Conservation (phyloP, 2,329 filamentous ascomycete species). For the Aspergillus unguis region DNA sequence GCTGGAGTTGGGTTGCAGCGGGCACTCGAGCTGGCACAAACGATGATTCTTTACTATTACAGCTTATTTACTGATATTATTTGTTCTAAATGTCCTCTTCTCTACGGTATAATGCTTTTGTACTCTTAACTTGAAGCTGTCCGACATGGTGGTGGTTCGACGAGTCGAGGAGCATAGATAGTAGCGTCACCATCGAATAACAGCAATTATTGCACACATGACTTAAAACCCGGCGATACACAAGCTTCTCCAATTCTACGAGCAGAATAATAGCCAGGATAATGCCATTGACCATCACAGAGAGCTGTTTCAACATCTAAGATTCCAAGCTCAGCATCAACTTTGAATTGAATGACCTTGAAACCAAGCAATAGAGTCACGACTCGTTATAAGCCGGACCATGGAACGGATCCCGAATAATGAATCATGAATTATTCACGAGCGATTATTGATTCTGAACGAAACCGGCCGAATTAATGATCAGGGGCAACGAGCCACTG, state of each 20-base stretch:
- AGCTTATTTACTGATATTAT: not conserved
- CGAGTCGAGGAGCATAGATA: not conserved
- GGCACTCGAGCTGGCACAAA: conserved; percentile 1
- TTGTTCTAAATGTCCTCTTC: not conserved
- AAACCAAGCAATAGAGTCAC: too few species aligned
- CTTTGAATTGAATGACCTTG: not conserved
- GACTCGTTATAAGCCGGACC: too few species aligned
- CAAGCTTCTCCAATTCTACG: not conserved
- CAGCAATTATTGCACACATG: not conserved
- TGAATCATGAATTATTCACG: not conserved
- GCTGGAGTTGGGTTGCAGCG: conserved; percentile 4
- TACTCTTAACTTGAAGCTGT: not conserved
- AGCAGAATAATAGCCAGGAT: not conserved
- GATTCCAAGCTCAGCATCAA: not conserved
- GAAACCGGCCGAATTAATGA: conserved; percentile 8
- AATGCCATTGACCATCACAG: not conserved
- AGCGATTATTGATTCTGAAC: not conserved
- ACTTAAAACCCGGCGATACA: conserved; percentile 1
- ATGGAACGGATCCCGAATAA: too few species aligned
- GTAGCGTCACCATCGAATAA: not conserved
- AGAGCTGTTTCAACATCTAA: not conserved
- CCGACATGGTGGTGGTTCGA: conserved; percentile 2
- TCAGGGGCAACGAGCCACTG: conserved; percentile 18
- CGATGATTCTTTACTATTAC: not conserved
- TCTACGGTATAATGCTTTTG: not conserved